Percentiles rank a stretch among this genome's conserved stretches.
phyloP scores from a whole-genome alignment of 2,329 filamentous ascomycete species.

The Aureobasidium sp. region DNA sequence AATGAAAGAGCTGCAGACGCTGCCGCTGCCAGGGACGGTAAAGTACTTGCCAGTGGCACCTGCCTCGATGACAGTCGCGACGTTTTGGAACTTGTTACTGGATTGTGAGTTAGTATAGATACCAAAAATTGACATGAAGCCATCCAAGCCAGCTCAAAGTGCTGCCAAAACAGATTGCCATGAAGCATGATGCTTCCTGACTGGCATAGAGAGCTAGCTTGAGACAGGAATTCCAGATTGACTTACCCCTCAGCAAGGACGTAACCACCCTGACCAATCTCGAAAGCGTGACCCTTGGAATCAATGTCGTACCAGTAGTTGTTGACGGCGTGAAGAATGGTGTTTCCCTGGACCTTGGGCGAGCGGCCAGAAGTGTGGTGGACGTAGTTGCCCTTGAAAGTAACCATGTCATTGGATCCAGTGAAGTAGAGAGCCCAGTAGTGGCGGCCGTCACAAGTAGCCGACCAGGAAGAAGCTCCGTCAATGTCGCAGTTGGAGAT shows the following conservation, averaged over 20 bases:
- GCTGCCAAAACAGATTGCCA: no score
- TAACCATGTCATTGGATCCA: conserved; percentile 51
- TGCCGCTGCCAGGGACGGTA: conserved; percentile 32
- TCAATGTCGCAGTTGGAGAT: conserved; percentile 57
- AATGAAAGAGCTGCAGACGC: conserved; percentile 39
- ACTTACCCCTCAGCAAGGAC: conserved; percentile 23
- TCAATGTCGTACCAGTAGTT: conserved; percentile 50
- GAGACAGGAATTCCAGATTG: not conserved
- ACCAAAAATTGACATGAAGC: not conserved
- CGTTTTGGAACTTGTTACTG: conserved; percentile 22
- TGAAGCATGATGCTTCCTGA: no score
- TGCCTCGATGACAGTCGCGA: conserved; percentile 33
- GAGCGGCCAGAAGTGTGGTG: conserved; percentile 51
- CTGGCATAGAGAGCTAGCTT: not conserved
- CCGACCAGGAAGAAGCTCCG: conserved; percentile 47
- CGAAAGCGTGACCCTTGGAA: conserved; percentile 53
- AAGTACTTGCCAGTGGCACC: conserved; percentile 36
- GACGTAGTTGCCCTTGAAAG: conserved; percentile 55
- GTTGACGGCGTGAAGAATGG: conserved; percentile 55
- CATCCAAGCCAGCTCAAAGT: not conserved
- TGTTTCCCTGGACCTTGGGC: conserved; percentile 51
- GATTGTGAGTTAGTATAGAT: not conserved
- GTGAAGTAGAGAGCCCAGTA: conserved; percentile 54
- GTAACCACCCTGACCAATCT: conserved; percentile 33
- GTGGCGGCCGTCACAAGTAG: conserved; percentile 52